Conservation (phyloP, 2,329 filamentous ascomycete genomes). For the Thielaviopsis punctulata region DNA sequence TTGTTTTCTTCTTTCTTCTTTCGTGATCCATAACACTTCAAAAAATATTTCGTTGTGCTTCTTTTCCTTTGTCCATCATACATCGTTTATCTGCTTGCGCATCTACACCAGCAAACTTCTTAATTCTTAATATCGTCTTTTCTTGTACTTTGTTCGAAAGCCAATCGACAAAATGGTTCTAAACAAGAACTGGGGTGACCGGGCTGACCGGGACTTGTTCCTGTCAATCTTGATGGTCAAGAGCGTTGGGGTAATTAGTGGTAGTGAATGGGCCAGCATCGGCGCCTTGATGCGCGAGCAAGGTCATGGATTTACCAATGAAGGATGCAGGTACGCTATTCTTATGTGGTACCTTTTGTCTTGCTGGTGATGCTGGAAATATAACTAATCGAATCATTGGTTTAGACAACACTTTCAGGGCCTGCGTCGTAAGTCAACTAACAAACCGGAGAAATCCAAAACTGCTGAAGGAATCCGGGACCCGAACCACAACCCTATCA, state of each 20-base stretch:
- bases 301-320: slow-evolving; percentile 47
- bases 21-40: not conserved
- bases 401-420: slow-evolving; percentile 44
- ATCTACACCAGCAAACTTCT: no score
- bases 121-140: not conserved
- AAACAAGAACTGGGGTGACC: slow-evolving; percentile 44
- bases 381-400: not conserved
- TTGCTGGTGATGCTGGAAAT: not conserved
- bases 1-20: not conserved
- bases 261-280: slow-evolving; percentile 43
- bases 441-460: slow-evolving; percentile 25
- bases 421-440: slow-evolving; percentile 28
- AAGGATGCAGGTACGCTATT: slow-evolving; percentile 41
- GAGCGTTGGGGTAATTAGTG: slow-evolving; percentile 46
- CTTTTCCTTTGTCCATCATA: not conserved
- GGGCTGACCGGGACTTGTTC: slow-evolving; percentile 45
- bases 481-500: slow-evolving; percentile 40
- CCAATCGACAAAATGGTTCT: slow-evolving; percentile 16
- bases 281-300: slow-evolving; percentile 41
- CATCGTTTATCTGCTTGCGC: no score
- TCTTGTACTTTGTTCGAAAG: not conserved
- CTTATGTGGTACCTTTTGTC: not conserved
- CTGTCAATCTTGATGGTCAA: slow-evolving; percentile 45
- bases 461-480: slow-evolving; percentile 18
- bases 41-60: not conserved